Conservation (phyloP, 1,284 basidiomycete genomes). For the Baeospora myosura region DNA sequence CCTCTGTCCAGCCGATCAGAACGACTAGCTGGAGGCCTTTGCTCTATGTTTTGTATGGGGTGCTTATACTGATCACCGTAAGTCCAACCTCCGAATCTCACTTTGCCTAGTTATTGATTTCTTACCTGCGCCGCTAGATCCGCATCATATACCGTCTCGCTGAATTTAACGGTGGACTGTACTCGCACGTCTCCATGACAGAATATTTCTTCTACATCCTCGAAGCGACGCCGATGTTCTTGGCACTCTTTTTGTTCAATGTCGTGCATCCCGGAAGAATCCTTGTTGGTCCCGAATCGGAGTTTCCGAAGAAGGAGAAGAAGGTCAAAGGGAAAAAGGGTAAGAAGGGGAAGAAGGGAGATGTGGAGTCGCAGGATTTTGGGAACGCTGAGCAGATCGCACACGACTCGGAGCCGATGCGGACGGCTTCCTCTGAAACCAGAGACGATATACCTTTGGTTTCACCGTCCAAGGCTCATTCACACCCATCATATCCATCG, state of each 20-base stretch:
- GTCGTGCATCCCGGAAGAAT: slow-evolving; percentile 6
- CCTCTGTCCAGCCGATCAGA: neutral
- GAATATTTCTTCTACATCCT: slow-evolving; percentile 3
- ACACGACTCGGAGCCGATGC: too few species aligned
- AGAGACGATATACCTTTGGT: too few species aligned
- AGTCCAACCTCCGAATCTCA: neutral
- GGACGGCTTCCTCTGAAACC: too few species aligned
- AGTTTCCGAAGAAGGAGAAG: slow-evolving; percentile 7
- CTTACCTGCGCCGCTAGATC: too few species aligned
- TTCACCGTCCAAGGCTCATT: too few species aligned
- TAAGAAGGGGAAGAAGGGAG: too few species aligned
- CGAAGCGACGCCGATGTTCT: slow-evolving; percentile 6
- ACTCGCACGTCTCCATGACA: neutral
- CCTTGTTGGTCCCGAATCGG: slow-evolving; percentile 8
- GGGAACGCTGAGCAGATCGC: too few species aligned
- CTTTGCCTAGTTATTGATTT: neutral
- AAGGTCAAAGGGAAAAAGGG: slow-evolving; percentile 3
- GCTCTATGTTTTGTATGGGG: slow-evolving; percentile 12
- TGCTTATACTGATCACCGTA: slow-evolving; percentile 15
- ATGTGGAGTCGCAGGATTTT: too few species aligned
- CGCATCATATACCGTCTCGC: slow-evolving; percentile 4
- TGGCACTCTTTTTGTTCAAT: slow-evolving; percentile 3
- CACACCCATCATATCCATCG: too few species aligned
- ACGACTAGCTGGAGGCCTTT: slow-evolving; percentile 12
- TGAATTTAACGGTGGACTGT: neutral